Percentiles rank a stretch among this genome's conserved stretches.
Evolutionary conservation across 768 basidiomycete species (phyloP).

Genomic region (Calvatia gigantea): DNA sequence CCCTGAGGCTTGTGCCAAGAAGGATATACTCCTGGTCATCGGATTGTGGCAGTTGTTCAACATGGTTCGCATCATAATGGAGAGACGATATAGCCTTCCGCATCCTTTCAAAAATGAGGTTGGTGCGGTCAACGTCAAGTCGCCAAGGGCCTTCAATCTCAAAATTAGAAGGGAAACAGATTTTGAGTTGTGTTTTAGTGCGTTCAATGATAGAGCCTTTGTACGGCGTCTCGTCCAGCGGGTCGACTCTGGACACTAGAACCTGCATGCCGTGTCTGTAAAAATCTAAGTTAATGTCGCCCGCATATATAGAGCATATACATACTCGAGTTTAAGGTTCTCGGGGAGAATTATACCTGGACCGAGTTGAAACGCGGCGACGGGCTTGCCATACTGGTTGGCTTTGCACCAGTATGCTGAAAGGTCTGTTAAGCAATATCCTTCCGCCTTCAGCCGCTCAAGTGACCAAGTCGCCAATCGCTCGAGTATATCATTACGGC

Average conservation of each 20-base stretch:
- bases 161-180: conserved; percentile 52
- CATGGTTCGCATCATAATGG: conserved; percentile 44
- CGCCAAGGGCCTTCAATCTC: conserved; percentile 51
- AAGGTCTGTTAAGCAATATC: conserved; percentile 67
- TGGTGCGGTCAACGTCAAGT: conserved; percentile 68
- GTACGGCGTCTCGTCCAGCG: conserved; percentile 48
- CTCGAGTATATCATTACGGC: conserved; percentile 53
- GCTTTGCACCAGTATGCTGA: conserved; percentile 66
- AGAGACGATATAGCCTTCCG: conserved; percentile 58
- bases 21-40: conserved; percentile 49
- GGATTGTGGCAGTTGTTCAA: conserved; percentile 29
- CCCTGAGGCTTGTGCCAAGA: conserved; percentile 70
- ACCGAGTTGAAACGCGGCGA: conserved; percentile 63
- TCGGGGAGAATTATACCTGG: conserved; percentile 61
- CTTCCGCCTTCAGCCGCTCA: conserved; percentile 57
- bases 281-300: background rate
- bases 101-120: conserved; percentile 68
- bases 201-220: conserved; percentile 53
- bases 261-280: conserved; percentile 70
- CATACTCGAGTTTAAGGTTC: conserved; percentile 65
- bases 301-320: conserved; percentile 13
- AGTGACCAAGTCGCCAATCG: conserved; percentile 69
- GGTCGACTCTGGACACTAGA: conserved; percentile 60
- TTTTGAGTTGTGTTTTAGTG: conserved; percentile 48
- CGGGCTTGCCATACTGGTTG: conserved; percentile 60